A percentile compares a stretch with the other conserved stretches of the same genome.
Conservation (phyloP, 1,284 basidiomycete species). For the Moesziomyces globuligerus region DNA sequence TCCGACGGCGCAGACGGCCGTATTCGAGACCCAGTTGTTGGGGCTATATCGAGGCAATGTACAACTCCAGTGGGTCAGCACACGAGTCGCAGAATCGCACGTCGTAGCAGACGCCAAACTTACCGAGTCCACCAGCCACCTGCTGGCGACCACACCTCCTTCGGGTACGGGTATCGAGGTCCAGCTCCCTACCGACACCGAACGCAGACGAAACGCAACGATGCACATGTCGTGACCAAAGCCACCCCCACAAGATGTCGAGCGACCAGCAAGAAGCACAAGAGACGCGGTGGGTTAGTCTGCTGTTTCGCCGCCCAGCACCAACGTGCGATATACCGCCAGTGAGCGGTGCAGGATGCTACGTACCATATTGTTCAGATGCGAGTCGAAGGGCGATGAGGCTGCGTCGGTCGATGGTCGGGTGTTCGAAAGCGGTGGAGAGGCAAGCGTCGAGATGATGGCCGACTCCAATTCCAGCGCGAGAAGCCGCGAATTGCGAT, state of each 20-base stretch:
- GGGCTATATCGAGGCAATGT: slow-evolving; percentile 64
- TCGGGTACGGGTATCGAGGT: slow-evolving; percentile 72
- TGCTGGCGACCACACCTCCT: slow-evolving; percentile 72
- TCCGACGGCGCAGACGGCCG: slow-evolving; percentile 69
- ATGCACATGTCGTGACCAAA: too few species aligned
- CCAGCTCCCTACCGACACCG: slow-evolving; percentile 62
- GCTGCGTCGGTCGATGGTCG: neutral
- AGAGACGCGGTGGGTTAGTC: too few species aligned
- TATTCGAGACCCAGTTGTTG: slow-evolving; percentile 72
- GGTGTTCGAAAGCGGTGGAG: neutral
- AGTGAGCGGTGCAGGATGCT: too few species aligned
- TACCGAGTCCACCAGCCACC: slow-evolving; percentile 73
- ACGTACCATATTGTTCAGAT: slow-evolving; percentile 12
- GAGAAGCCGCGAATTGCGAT: too few species aligned
- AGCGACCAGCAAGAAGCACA: too few species aligned
- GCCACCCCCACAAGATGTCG: too few species aligned
- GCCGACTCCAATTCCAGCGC: too few species aligned
- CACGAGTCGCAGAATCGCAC: too few species aligned
- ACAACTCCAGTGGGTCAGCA: neutral
- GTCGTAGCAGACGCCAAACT: neutral
- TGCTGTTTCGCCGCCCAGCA: too few species aligned
- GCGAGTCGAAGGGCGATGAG: neutral
- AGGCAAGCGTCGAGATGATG: neutral
- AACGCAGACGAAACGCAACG: too few species aligned
- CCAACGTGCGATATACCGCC: neutral